Evolutionary conservation across 306 rosid species (phyloP).

Genomic region (Pyrus pyrifolia): DNA sequence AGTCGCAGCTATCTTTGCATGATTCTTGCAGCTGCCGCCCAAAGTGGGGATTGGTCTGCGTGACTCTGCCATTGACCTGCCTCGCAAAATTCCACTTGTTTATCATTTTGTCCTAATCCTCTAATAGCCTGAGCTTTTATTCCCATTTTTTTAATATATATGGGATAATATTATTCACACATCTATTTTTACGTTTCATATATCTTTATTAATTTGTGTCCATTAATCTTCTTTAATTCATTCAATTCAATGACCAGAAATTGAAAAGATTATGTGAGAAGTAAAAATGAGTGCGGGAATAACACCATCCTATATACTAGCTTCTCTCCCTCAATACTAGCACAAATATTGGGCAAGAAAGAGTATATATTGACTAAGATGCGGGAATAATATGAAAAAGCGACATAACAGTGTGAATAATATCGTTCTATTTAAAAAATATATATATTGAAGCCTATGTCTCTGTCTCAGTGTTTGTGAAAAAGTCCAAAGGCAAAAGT

Average conservation of each 20-base stretch:
- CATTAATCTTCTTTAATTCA: no score
- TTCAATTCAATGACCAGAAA: fast-evolving
- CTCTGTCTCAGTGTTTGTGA: neutral
- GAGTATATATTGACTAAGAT: neutral
- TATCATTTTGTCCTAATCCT: neutral
- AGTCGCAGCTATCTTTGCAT: no score
- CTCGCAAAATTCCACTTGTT: neutral
- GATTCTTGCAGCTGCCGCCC: no score
- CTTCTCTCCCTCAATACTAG: neutral
- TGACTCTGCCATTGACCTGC: neutral
- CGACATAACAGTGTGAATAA: neutral
- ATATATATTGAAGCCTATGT: neutral
- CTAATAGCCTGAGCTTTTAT: neutral
- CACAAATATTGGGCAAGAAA: slow-evolving; percentile 3
- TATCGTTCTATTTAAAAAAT: no score
- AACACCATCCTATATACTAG: neutral
- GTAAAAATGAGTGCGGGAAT: no score
- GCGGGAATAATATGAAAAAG: neutral
- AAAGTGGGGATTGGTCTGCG: neutral
- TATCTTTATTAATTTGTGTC: no score
- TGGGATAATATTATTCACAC: no score
- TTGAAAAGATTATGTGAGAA: no score
- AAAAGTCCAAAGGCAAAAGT: neutral
- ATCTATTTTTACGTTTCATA: no score
- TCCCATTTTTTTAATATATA: neutral